phyloP scores from a whole-genome alignment of 805 yeast genomes.

The Hanseniaspora valbyensis region DNA sequence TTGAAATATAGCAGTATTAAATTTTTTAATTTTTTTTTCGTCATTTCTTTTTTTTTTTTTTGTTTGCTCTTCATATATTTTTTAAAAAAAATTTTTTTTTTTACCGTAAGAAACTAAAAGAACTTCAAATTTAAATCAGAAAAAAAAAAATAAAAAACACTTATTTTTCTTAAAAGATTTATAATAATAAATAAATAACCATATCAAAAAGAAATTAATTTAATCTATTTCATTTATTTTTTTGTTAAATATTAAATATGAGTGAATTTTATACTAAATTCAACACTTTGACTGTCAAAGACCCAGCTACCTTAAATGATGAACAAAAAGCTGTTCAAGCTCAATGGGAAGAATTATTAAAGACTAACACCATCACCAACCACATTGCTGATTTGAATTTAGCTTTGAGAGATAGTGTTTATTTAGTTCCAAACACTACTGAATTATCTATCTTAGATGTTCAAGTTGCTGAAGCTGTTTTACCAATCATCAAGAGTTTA shows the following conservation, averaged over 20 bases:
- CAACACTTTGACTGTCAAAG: conserved; percentile 23
- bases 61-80: too few species aligned
- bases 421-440: conserved; percentile 41
- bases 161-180: too few species aligned
- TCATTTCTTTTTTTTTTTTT: too few species aligned
- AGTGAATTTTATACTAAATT: conserved; percentile 27
- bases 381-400: conserved; percentile 52
- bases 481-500: conserved; percentile 51
- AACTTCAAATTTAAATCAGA: too few species aligned
- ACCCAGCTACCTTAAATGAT: conserved; percentile 26
- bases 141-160: too few species aligned
- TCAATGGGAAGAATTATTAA: conserved; percentile 70
- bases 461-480: conserved; percentile 52
- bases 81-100: too few species aligned
- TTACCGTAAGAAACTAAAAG: too few species aligned
- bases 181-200: too few species aligned
- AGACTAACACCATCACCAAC: conserved; percentile 41
- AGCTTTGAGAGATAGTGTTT: conserved; percentile 57
- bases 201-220: neutral
- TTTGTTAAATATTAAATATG: conserved; percentile 18
- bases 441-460: conserved; percentile 52
- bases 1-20: too few species aligned
- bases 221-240: neutral
- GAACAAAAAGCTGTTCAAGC: conserved; percentile 62
- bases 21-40: too few species aligned